Conservation (phyloP, 768 basidiomycete species). For the Coprinellus micaceus region DNA sequence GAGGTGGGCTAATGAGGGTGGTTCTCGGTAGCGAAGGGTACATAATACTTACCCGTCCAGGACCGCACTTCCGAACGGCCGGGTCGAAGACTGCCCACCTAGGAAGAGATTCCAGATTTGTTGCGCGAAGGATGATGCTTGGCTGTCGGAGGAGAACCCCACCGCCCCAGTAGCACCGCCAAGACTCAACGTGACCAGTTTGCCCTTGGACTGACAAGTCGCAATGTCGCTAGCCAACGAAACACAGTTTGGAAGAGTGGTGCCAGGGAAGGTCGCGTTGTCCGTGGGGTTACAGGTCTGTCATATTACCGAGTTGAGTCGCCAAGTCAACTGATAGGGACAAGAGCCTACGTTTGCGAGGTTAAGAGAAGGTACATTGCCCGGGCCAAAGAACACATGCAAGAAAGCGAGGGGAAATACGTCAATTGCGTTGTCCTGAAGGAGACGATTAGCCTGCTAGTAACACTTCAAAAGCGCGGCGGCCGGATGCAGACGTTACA, state of each 20-base stretch:
- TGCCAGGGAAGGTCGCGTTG: constrained; percentile 58
- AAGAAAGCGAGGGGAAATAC: constrained; percentile 70
- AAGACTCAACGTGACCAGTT: constrained; percentile 54
- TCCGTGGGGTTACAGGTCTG: constrained; percentile 64
- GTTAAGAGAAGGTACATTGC: constrained; percentile 61
- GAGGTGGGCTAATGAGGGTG: not conserved
- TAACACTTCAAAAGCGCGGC: constrained; percentile 1
- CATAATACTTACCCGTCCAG: constrained; percentile 56
- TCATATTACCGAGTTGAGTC: too few species aligned
- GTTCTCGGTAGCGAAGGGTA: not conserved
- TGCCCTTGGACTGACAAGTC: constrained; percentile 62
- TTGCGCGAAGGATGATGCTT: constrained; percentile 57
- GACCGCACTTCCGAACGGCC: constrained; percentile 70
- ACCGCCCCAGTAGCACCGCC: constrained; percentile 63
- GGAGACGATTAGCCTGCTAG: constrained; percentile 4
- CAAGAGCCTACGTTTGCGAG: constrained; percentile 70
- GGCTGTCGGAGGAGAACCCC: constrained; percentile 54
- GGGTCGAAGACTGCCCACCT: constrained; percentile 50
- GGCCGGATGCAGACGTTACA: constrained; percentile 43
- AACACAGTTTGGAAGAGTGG: constrained; percentile 57
- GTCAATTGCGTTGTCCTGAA: constrained; percentile 62
- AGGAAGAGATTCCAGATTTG: constrained; percentile 73
- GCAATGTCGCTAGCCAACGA: constrained; percentile 59
- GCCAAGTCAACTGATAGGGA: too few species aligned
- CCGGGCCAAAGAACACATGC: constrained; percentile 60